Conservation (phyloP, 2,329 filamentous ascomycete species). For the Simplicillium aogashimaense region DNA sequence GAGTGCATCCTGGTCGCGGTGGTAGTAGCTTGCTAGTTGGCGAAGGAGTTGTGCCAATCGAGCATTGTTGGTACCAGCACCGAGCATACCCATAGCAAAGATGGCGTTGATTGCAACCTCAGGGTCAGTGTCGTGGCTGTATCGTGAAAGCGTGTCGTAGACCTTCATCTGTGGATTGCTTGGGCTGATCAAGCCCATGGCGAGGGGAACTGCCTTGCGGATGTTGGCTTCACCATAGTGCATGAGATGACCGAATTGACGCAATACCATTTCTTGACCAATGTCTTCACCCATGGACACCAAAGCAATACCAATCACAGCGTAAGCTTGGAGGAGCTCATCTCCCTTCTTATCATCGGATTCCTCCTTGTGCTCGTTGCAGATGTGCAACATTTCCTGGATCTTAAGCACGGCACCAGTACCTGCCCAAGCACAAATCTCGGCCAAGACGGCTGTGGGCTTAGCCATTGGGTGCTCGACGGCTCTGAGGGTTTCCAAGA, state of each 20-base stretch:
- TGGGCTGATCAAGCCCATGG: constrained; percentile 92
- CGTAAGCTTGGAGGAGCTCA: constrained; percentile 90
- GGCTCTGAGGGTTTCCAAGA: constrained; percentile 91
- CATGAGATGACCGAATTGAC: constrained; percentile 97
- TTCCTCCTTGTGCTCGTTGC: constrained; percentile 94
- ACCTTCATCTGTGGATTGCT: constrained; percentile 99
- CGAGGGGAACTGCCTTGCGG: constrained; percentile 86
- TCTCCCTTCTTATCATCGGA: constrained; percentile 92
- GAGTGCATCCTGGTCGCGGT: constrained; percentile 87
- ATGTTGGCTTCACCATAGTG: constrained; percentile 98
- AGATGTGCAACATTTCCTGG: constrained; percentile 93
- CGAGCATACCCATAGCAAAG: constrained; percentile 95
- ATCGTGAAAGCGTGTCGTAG: constrained; percentile 93
- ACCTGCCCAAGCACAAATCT: constrained; percentile 96
- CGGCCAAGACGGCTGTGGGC: constrained; percentile 86
- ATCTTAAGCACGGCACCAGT: constrained; percentile 96
- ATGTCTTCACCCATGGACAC: constrained; percentile 98
- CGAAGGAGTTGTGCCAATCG: constrained; percentile 87
- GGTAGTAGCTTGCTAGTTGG: constrained; percentile 96
- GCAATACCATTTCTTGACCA: constrained; percentile 96
- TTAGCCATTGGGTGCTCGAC: constrained; percentile 96
- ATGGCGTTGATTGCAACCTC: constrained; percentile 98
- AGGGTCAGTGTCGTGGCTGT: constrained; percentile 97
- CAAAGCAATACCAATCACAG: constrained; percentile 84
- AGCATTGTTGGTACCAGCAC: constrained; percentile 96